Evolutionary conservation across 257 asterid genomes (phyloP).

Genomic region (Nemophila menziesii): DNA sequence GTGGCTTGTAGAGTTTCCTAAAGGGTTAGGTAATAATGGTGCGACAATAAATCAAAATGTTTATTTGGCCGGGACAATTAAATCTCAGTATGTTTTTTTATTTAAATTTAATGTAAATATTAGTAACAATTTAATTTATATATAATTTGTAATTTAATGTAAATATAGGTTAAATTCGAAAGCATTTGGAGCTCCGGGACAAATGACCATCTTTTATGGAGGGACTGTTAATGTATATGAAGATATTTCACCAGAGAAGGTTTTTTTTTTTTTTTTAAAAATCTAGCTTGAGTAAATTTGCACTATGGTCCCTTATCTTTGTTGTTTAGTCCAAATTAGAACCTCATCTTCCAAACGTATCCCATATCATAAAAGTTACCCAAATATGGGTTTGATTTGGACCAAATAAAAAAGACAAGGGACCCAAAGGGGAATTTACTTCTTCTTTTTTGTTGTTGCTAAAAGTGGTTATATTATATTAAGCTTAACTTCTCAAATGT

Average conservation of each 20-base stretch:
- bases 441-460: not conserved
- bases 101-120: too few species aligned
- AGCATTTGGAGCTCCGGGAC: conserved; percentile 33
- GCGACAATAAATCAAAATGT: conserved; percentile 26
- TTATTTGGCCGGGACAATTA: conserved; percentile 30
- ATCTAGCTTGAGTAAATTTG: too few species aligned
- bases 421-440: too few species aligned
- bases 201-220: conserved; percentile 51
- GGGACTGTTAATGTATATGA: conserved; percentile 52
- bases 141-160: too few species aligned
- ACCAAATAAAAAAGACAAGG: too few species aligned
- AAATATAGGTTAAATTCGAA: conserved; percentile 23
- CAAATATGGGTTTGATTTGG: not conserved
- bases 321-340: not conserved
- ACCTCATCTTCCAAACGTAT: not conserved
- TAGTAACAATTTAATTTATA: not conserved
- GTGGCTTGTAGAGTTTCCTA: conserved; percentile 20
- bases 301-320: not conserved
- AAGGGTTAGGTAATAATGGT: conserved; percentile 27
- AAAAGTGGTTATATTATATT: too few species aligned
- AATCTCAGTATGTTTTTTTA: conserved; percentile 33
- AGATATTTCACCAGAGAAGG: conserved; percentile 50
- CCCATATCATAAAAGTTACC: not conserved
- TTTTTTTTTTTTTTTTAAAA: conserved; percentile 3
- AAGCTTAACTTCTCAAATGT: too few species aligned